A percentile compares a stretch with the other conserved stretches of the same genome.
These are phyloP conservation scores for Isabelozyma rhagii DNA, from an alignment of 805 yeast genomes.

Conservation along the genomic window DNA sequence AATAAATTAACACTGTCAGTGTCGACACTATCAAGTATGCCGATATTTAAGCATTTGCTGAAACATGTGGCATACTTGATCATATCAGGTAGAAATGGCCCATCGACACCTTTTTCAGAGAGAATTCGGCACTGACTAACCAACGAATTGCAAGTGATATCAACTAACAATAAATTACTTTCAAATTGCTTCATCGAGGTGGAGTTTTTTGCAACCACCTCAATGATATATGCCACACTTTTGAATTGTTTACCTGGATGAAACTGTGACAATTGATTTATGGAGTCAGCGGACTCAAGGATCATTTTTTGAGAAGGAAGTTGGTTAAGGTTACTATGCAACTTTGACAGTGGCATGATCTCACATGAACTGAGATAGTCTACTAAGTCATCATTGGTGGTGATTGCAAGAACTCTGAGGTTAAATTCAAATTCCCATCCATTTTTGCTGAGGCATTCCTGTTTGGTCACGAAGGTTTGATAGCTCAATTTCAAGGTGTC, in stretches of 20 bases:
- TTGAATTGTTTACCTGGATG: neutral
- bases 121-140: slow-evolving; percentile 3
- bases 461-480: slow-evolving; percentile 4
- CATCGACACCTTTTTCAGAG: neutral
- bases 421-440: slow-evolving; percentile 6
- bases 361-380: slow-evolving; percentile 8
- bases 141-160: slow-evolving; percentile 4
- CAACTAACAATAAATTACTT: slow-evolving; percentile 11
- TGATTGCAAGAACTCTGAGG: slow-evolving; percentile 6
- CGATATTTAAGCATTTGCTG: slow-evolving; percentile 33
- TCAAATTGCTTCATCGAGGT: slow-evolving; percentile 3
- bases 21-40: slow-evolving; percentile 17
- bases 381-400: slow-evolving; percentile 1
- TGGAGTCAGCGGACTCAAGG: slow-evolving; percentile 6
- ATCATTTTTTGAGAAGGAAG: slow-evolving; percentile 16
- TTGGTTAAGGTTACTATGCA: slow-evolving; percentile 1
- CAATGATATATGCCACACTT: slow-evolving; percentile 6
- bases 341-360: neutral
- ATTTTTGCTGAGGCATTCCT: neutral
- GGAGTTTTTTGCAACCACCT: slow-evolving; percentile 5
- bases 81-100: neutral
- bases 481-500: slow-evolving; percentile 7
- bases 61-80: slow-evolving; percentile 12
- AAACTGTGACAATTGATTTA: slow-evolving; percentile 4
- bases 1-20: slow-evolving; percentile 10